These are phyloP conservation scores for Lathyrus tuberosus DNA, from an alignment of 306 rosid species.

Conservation along the genomic window DNA sequence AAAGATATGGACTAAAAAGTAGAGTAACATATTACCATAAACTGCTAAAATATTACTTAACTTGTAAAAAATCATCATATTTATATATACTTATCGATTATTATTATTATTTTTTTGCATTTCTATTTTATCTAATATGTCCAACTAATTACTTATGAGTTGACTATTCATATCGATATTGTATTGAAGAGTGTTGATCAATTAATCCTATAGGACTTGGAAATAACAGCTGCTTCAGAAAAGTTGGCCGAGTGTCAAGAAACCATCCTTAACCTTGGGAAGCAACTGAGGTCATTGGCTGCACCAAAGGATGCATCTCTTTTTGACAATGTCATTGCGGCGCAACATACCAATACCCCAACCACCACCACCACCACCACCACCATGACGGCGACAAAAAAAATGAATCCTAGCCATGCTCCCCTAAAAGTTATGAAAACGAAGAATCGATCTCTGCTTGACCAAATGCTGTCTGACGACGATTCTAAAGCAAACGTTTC, in stretches of 20 bases:
- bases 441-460: conserved; percentile 64
- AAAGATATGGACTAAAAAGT: too few relatives aligned
- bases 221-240: conserved; percentile 90
- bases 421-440: conserved; percentile 36
- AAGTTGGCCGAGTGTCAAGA: conserved; percentile 96
- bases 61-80: too few relatives aligned
- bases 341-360: conserved; percentile 27
- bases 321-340: conserved; percentile 53
- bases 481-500: conserved; percentile 43
- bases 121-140: too few relatives aligned
- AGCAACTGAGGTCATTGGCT: conserved; percentile 85
- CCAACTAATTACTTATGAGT: too few relatives aligned
- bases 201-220: conserved; percentile 75
- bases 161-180: conserved; percentile 26
- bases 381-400: neutral
- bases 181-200: conserved; percentile 30
- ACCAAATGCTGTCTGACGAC: conserved; percentile 83
- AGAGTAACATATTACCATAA: too few relatives aligned
- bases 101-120: too few relatives aligned
- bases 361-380: too few relatives aligned
- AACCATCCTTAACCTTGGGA: conserved; percentile 84
- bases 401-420: conserved; percentile 35
- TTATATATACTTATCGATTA: too few relatives aligned
- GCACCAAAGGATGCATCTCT: conserved; percentile 70
- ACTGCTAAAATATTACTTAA: too few relatives aligned